Percentiles rank a stretch among this genome's conserved stretches.
Conservation (phyloP, 305 asterid genomes). For the Coffea humblotiana region DNA sequence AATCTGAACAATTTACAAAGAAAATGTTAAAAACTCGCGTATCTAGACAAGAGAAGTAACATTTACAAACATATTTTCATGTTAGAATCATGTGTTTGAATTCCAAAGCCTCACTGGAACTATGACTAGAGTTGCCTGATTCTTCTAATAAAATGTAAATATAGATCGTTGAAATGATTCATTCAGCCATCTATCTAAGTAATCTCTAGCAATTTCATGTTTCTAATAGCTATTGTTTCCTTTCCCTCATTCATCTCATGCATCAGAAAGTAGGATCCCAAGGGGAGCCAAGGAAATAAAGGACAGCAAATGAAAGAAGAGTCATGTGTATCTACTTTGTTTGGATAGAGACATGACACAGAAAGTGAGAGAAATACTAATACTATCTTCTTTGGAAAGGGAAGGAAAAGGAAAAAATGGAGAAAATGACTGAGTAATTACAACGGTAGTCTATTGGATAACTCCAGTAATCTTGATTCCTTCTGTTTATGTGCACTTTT, state of each 20-base stretch:
- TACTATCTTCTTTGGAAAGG: neutral
- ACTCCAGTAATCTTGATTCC: neutral
- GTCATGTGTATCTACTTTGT: neutral
- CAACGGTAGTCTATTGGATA: neutral
- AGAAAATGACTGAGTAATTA: neutral
- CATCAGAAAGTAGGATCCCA: neutral
- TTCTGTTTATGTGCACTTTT: neutral
- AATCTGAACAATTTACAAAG: constrained; percentile 40
- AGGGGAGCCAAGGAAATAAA: neutral
- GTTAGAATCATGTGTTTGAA: neutral
- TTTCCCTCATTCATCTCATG: neutral
- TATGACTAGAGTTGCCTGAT: no score
- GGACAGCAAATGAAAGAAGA: neutral
- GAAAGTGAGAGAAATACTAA: neutral
- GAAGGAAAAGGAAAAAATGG: neutral
- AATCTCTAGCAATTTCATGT: neutral
- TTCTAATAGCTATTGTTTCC: neutral
- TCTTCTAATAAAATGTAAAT: neutral
- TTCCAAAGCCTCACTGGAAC: neutral
- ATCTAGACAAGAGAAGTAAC: neutral
- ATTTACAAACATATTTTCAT: neutral
- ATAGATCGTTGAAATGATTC: neutral
- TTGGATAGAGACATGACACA: neutral
- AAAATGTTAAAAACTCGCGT: neutral
- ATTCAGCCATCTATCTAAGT: neutral